Evolutionary conservation across 2,329 filamentous ascomycete species (phyloP).

Genomic region (Fusarium xyrophilum): DNA sequence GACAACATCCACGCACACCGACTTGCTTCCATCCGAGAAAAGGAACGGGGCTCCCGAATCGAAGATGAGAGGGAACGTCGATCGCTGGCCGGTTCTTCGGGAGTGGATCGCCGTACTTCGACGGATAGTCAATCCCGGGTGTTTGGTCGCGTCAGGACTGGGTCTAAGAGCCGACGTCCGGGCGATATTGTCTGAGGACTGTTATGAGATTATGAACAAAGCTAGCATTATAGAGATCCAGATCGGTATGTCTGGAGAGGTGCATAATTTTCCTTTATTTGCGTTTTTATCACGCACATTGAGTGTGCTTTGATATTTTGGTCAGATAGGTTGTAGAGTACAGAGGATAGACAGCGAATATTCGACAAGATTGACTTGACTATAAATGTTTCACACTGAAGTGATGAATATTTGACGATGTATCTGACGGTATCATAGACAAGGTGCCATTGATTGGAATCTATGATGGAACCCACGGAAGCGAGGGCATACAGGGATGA

Average conservation of each 20-base stretch:
- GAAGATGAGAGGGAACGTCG: slow-evolving; percentile 42
- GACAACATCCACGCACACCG: slow-evolving; percentile 47
- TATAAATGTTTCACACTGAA: neutral
- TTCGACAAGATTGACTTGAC: neutral
- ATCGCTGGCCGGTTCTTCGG: slow-evolving; percentile 42
- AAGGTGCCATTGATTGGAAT: neutral
- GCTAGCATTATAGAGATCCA: slow-evolving; percentile 15
- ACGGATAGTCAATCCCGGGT: slow-evolving; percentile 41
- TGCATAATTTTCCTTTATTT: slow-evolving; percentile 10
- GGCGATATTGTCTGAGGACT: slow-evolving; percentile 41
- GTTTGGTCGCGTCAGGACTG: slow-evolving; percentile 44
- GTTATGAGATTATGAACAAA: slow-evolving; percentile 29
- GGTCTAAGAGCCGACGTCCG: slow-evolving; percentile 40
- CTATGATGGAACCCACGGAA: slow-evolving; percentile 15
- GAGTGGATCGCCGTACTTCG: slow-evolving; percentile 34
- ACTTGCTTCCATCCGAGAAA: slow-evolving; percentile 50
- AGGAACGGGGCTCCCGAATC: slow-evolving; percentile 42
- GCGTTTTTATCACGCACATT: neutral
- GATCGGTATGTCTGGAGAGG: slow-evolving; percentile 24
- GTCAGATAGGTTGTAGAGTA: neutral
- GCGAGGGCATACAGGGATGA: slow-evolving; percentile 17
- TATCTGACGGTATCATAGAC: neutral
- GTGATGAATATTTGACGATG: neutral
- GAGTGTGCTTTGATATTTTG: slow-evolving; percentile 2
- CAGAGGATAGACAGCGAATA: slow-evolving; percentile 10